Base-by-base conservation (phyloP, 306 rosid genomes). In the Canavalia ensiformis region DNA sequence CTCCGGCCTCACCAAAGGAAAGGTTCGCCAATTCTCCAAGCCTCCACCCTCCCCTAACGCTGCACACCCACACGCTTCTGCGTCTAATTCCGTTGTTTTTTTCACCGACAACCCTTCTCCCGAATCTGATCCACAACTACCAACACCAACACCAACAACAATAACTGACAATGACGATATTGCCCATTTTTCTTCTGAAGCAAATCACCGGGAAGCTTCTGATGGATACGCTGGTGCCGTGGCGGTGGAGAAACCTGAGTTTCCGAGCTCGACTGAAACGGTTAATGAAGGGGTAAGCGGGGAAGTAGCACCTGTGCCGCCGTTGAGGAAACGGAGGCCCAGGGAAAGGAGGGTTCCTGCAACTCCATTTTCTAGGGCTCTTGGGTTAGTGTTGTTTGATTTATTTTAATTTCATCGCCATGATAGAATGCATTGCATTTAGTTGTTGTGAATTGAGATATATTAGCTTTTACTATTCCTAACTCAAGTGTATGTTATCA, bases 1-100 rank as follows among this genome's bases (percentile, higher is more conserved):
- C 64, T 76, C 94, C 76, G 97, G 97, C 72, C 83, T 92, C 81
- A 95, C 98, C 57, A 87, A 84, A 71, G 99, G 99, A 80, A 82
- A 85, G 25, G 65, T 81, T 81, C 90, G 84, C 74, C 85, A 77
- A 68, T 57, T 89, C 79, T 35, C 85, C 51, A 33, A 44, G 59
- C 89, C 87, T 54, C 28, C 31, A 70, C 74, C 75, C 31, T 66
- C 85, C 42, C 34, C 79, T 31, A 47, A 71, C 31, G 0, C 81
- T 39, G 0, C 72, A 0, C 39, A 0, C 31, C 47, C 1, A 33
- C n/a, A 63, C 34, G 12, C 77, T 49, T 5, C 84, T 1, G 31
- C 82, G 6, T 66, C 72, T 51, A 86, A 79, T 60, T 91, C 92
- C 62, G 87, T 90, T 47, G 87, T 91, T 65, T 85, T 84, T 81